A percentile compares a stretch with the other conserved stretches of the same genome.
phyloP scores from a whole-genome alignment of 2,329 filamentous ascomycete genomes.

The Aspergillus novoparasiticus region DNA sequence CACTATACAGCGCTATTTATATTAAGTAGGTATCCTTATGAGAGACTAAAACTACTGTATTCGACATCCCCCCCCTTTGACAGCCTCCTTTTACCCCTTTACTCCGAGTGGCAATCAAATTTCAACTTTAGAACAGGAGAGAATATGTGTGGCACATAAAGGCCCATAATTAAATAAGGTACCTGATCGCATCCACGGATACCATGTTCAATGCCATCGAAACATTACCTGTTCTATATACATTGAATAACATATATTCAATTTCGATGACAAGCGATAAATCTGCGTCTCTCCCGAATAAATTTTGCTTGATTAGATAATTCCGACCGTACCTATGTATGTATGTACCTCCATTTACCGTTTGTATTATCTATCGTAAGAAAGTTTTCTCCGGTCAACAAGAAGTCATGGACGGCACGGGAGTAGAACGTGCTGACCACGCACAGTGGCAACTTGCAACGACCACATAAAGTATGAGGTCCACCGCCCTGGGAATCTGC shows the following conservation, averaged over 20 bases:
- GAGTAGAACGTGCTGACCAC: background rate
- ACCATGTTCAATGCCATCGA: background rate
- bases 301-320: no score
- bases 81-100: background rate
- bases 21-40: background rate
- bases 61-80: background rate
- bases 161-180: background rate
- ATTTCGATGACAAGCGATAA: no score
- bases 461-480: background rate
- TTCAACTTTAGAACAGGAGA: background rate
- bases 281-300: no score
- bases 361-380: background rate
- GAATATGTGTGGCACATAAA: background rate
- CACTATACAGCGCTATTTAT: slow-evolving; percentile 4
- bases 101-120: background rate
- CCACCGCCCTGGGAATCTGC: background rate
- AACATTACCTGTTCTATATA: background rate
- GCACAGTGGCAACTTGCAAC: slow-evolving; percentile 2
- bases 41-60: background rate
- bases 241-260: no score
- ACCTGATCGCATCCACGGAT: background rate
- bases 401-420: background rate
- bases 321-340: no score
- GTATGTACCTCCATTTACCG: no score
- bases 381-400: background rate